These are phyloP conservation scores for Beta macrorhiza DNA, from an alignment of 179 eudicot genomes.

Conservation along the genomic window DNA sequence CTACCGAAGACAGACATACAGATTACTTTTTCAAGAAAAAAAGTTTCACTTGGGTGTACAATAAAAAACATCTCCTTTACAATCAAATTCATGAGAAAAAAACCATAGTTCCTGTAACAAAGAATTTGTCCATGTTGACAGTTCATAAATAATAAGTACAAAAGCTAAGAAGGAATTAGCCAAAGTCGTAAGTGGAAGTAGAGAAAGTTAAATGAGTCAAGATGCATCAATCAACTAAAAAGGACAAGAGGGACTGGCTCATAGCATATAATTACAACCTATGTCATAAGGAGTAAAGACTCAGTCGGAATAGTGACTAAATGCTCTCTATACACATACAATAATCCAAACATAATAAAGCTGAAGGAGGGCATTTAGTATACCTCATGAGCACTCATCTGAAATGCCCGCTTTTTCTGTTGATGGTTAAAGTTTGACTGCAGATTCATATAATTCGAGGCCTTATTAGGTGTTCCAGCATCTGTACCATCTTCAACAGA, in stretches of 20 bases:
- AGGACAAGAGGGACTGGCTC: background rate
- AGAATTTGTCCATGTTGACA: background rate
- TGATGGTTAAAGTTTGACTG: conserved; percentile 37
- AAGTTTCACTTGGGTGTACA: background rate
- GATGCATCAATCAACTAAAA: background rate
- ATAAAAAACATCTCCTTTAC: background rate
- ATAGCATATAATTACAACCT: background rate
- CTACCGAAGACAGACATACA: background rate
- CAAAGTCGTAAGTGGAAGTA: background rate
- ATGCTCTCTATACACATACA: background rate
- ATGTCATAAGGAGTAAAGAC: background rate
- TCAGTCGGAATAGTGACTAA: background rate
- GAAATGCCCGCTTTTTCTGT: conserved; percentile 61
- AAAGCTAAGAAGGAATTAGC: background rate
- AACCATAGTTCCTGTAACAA: background rate
- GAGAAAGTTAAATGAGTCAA: too few relatives aligned
- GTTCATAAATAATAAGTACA: background rate
- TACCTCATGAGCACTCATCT: conserved; percentile 96
- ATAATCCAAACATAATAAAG: background rate
- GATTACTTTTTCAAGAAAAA: background rate
- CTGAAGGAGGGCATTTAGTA: background rate
- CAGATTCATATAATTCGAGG: conserved; percentile 25
- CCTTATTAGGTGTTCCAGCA: conserved; percentile 23
- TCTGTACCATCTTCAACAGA: conserved; percentile 28
- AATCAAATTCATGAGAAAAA: background rate